Evolutionary conservation across 345 rosid genomes (phyloP).

Genomic region (Eucalyptus camaldulensis): DNA sequence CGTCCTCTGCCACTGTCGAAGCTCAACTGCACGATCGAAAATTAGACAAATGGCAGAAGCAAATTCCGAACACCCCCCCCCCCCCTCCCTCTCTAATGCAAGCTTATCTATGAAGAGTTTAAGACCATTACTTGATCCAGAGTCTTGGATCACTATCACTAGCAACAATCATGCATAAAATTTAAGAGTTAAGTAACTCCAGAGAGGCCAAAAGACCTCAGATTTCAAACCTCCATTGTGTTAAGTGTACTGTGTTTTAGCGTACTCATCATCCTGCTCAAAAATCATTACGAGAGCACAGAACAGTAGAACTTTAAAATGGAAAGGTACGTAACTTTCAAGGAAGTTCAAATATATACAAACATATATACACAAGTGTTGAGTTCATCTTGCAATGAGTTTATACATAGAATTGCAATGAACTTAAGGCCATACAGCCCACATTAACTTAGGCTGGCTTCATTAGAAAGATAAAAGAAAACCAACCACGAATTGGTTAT

Average conservation of each 20-base stretch:
- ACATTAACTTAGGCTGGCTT: slow-evolving; percentile 4
- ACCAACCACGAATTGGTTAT: not conserved
- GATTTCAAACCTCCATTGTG: not conserved
- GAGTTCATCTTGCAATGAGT: not conserved
- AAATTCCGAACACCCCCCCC: not conserved
- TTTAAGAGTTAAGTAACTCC: not conserved
- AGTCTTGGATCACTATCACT: not conserved
- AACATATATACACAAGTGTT: slow-evolving; percentile 13
- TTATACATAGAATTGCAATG: not conserved
- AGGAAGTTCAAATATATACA: slow-evolving; percentile 13
- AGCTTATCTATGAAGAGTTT: not conserved
- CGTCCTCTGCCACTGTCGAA: not conserved
- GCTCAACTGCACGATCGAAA: not conserved
- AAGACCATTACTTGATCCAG: not conserved
- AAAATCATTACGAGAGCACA: not conserved
- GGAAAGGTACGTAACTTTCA: not conserved
- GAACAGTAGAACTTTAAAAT: not conserved
- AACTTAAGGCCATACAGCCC: not conserved
- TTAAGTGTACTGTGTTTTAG: not conserved
- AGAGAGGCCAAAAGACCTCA: not conserved
- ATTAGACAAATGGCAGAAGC: not conserved
- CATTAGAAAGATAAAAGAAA: not conserved
- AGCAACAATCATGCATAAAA: not conserved
- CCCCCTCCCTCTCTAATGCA: not conserved
- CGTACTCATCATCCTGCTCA: not conserved